These are phyloP conservation scores for Canna indica DNA, from an alignment of 176 grass and related monocot genomes.

Conservation along the genomic window DNA sequence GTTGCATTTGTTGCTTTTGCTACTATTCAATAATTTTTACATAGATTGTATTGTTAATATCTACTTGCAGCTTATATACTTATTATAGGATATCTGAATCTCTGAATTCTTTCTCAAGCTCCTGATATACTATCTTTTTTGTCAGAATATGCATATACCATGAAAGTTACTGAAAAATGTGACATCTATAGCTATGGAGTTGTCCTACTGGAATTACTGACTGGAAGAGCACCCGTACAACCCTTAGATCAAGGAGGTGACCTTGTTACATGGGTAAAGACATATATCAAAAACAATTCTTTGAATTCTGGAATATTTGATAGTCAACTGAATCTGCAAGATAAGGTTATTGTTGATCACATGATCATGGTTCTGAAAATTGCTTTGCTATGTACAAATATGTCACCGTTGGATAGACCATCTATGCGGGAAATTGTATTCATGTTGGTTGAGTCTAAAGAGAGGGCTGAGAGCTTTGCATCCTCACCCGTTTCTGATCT, in stretches of 20 bases:
- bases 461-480: slow-evolving; percentile 47
- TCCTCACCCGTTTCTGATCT: slow-evolving; percentile 58
- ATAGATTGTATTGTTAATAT: not conserved
- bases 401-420: slow-evolving; percentile 76
- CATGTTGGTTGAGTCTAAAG: slow-evolving; percentile 89
- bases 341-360: slow-evolving; percentile 41
- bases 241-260: slow-evolving; percentile 83
- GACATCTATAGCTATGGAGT: slow-evolving; percentile 96
- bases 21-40: not conserved
- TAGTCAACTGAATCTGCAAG: slow-evolving; percentile 56
- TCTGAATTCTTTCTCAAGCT: not conserved
- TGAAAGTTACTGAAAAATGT: slow-evolving; percentile 95
- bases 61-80: not conserved
- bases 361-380: slow-evolving; percentile 95
- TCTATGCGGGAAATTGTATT: slow-evolving; percentile 93
- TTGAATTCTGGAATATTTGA: slow-evolving; percentile 65
- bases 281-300: slow-evolving; percentile 69
- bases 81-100: not conserved
- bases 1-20: not conserved
- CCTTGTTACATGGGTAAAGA: slow-evolving; percentile 90
- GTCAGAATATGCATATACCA: slow-evolving; percentile 97
- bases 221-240: slow-evolving; percentile 79
- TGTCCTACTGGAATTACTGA: slow-evolving; percentile 80
- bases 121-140: slow-evolving; percentile 14
- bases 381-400: slow-evolving; percentile 81